Percentiles rank a stretch among this genome's conserved stretches.
Conservation (phyloP, 2,329 filamentous ascomycete genomes). For the Penicillium palitans region DNA sequence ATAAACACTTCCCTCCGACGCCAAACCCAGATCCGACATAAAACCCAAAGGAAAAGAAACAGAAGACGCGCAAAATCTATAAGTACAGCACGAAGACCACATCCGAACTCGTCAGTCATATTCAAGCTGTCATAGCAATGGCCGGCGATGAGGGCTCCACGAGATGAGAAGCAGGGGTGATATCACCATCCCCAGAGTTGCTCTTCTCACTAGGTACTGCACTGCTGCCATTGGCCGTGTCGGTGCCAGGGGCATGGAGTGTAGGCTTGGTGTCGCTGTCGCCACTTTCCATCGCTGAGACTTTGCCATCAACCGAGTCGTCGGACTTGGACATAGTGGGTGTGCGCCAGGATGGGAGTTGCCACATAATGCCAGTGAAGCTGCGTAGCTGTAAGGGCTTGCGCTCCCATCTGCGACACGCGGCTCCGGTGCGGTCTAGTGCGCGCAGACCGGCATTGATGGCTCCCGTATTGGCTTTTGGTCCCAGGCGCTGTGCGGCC, state of each 20-base stretch:
- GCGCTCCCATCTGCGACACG: slow-evolving; percentile 87
- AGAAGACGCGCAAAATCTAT: slow-evolving; percentile 14
- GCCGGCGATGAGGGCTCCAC: slow-evolving; percentile 55
- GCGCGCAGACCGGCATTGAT: slow-evolving; percentile 96
- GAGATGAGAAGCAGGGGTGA: slow-evolving; percentile 48
- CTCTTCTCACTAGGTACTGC: slow-evolving; percentile 62
- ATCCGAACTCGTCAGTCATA: slow-evolving; percentile 1
- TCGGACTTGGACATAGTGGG: slow-evolving; percentile 39
- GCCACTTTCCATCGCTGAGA: slow-evolving; percentile 56
- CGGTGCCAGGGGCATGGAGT: slow-evolving; percentile 42
- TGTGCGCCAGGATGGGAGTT: slow-evolving; percentile 78
- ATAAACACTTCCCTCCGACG: not conserved
- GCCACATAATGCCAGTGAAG: slow-evolving; percentile 86
- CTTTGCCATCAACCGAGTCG: slow-evolving; percentile 61
- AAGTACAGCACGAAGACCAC: slow-evolving; percentile 25
- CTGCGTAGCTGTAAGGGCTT: slow-evolving; percentile 83
- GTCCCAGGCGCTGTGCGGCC: slow-evolving; percentile 76
- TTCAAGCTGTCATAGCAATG: slow-evolving; percentile 42
- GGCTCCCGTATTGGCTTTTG: slow-evolving; percentile 93
- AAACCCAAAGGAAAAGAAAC: not conserved
- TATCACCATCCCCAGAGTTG: slow-evolving; percentile 52
- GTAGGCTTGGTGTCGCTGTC: slow-evolving; percentile 60
- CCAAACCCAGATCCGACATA: slow-evolving; percentile 1
- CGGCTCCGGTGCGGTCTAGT: slow-evolving; percentile 86
- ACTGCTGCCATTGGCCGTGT: slow-evolving; percentile 40